These are phyloP conservation scores for Phaeolepiota aurea DNA, from an alignment of 768 basidiomycete genomes.

Conservation along the genomic window DNA sequence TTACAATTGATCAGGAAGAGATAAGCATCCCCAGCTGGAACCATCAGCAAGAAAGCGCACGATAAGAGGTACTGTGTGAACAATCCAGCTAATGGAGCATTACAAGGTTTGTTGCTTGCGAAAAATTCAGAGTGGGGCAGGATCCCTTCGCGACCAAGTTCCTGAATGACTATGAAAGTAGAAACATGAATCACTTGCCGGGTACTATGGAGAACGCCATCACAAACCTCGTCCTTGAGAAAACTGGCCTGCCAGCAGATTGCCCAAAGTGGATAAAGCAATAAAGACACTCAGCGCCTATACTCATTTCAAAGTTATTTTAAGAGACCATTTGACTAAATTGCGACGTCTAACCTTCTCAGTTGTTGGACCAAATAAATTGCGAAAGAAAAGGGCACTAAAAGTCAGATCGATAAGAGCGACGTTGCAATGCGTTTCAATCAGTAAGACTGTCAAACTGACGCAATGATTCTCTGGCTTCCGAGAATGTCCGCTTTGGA, in stretches of 20 bases:
- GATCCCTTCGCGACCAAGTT: conserved; percentile 64
- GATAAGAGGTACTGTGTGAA: conserved; percentile 57
- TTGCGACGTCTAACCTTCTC: conserved; percentile 55
- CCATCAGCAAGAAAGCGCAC: conserved; percentile 39
- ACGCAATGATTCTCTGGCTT: conserved; percentile 67
- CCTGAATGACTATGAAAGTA: conserved; percentile 49
- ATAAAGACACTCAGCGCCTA: conserved; percentile 59
- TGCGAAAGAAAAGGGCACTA: conserved; percentile 68
- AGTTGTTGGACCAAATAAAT: conserved; percentile 54
- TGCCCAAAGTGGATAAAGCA: conserved; percentile 57
- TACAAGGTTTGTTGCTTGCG: conserved; percentile 64
- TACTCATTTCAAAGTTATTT: no score
- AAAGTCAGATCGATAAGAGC: neutral
- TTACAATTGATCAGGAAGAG: conserved; percentile 59
- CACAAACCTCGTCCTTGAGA: conserved; percentile 53
- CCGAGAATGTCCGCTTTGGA: conserved; percentile 59
- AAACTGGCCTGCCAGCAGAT: conserved; percentile 56
- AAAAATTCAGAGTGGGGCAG: conserved; percentile 61
- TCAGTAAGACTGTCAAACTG: conserved; percentile 13
- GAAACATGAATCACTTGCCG: neutral
- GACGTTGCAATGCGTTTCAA: conserved; percentile 1
- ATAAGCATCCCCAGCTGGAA: conserved; percentile 71
- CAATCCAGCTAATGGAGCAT: conserved; percentile 56
- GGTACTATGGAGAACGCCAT: neutral
- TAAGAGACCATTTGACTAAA: no score